Percentiles rank a stretch among this genome's conserved stretches.
Evolutionary conservation across 1,284 basidiomycete species (phyloP).

Genomic region (Trametes polyzona): DNA sequence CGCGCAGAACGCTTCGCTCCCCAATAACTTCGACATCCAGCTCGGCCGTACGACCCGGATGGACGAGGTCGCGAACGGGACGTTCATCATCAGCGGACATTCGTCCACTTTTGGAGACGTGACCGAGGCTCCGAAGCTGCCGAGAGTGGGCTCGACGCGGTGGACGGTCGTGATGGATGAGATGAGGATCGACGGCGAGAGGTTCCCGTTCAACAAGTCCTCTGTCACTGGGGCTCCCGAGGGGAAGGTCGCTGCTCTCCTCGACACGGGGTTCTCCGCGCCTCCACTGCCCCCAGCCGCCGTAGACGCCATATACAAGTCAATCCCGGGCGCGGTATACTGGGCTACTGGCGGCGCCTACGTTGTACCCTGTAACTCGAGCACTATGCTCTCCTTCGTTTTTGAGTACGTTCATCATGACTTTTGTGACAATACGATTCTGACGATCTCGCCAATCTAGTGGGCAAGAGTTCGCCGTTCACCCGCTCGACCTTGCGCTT

Average conservation of each 20-base stretch:
- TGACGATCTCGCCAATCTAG: no score
- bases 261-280: conserved; percentile 39
- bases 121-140: conserved; percentile 29
- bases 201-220: conserved; percentile 34
- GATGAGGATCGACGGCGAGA: conserved; percentile 34
- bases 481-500: conserved; percentile 9
- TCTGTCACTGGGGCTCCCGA: conserved; percentile 27
- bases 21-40: conserved; percentile 36
- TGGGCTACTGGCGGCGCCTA: conserved; percentile 26
- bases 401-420: conserved; percentile 29
- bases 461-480: conserved; percentile 14
- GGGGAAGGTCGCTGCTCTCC: conserved; percentile 34
- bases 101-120: conserved; percentile 27
- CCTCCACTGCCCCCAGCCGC: conserved; percentile 33
- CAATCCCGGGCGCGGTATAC: conserved; percentile 31
- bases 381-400: conserved; percentile 30
- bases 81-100: conserved; percentile 37
- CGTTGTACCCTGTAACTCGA: conserved; percentile 31
- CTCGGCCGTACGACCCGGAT: conserved; percentile 33
- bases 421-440: not conserved
- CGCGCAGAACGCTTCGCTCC: conserved; percentile 16
- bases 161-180: conserved; percentile 36
- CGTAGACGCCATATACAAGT: conserved; percentile 36
- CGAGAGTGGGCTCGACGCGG: conserved; percentile 50
- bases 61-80: conserved; percentile 30